A percentile compares a stretch with the other conserved stretches of the same genome.
Conservation (phyloP, 129 eudicot species). For the Chrysanthemum makinoi region DNA sequence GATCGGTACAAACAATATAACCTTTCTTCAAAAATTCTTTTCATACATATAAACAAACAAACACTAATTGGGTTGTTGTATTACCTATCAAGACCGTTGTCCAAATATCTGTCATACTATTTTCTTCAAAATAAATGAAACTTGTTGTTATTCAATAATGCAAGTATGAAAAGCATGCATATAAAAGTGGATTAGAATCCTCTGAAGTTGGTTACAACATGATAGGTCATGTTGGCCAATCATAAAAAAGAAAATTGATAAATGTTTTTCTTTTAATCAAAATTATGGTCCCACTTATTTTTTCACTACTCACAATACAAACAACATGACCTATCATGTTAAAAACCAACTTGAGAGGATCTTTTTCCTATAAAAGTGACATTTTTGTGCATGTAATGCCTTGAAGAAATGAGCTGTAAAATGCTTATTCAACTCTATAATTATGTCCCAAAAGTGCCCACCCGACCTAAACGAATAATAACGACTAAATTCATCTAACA, state of each 20-base stretch:
- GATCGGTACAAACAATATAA: not conserved
- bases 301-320: too few relatives aligned
- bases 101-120: not conserved
- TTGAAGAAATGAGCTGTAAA: conserved; percentile 33
- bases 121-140: not conserved
- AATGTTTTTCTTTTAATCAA: too few relatives aligned
- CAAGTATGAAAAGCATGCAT: conserved; percentile 17
- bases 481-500: conserved; percentile 13
- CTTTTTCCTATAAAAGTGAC: conserved; percentile 20
- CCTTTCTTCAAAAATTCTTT: not conserved
- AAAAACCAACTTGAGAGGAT: too few relatives aligned
- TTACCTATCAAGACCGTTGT: conserved; percentile 7
- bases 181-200: too few relatives aligned
- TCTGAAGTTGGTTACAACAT: too few relatives aligned
- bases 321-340: too few relatives aligned
- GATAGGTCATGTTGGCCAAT: too few relatives aligned
- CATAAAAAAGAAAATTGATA: too few relatives aligned
- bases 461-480: conserved; percentile 21
- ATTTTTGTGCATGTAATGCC: conserved; percentile 31
- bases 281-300: too few relatives aligned
- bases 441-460: conserved; percentile 28
- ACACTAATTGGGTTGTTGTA: too few relatives aligned
- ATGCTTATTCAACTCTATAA: conserved; percentile 34
- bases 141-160: conserved; percentile 8
- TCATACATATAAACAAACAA: too few relatives aligned